A percentile compares a stretch with the other conserved stretches of the same genome.
These are phyloP conservation scores for Mycena leptocephala DNA, from an alignment of 768 basidiomycete genomes.

Conservation along the genomic window DNA sequence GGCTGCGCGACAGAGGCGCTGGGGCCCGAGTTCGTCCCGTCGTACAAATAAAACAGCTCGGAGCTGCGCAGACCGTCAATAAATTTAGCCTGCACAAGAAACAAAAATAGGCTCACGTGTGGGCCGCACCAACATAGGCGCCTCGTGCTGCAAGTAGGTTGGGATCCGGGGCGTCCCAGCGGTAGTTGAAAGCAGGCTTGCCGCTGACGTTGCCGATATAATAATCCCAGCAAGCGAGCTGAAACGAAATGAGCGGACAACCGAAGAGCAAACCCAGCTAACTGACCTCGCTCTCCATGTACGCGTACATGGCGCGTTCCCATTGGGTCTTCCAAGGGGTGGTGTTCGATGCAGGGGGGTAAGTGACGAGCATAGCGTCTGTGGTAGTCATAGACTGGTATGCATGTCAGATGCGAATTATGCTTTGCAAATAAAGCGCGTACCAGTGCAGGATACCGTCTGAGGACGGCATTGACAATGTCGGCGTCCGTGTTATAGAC, in stretches of 20 bases:
- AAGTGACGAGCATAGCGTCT: constrained; percentile 33
- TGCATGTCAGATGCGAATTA: background rate
- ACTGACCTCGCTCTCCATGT: constrained; percentile 39
- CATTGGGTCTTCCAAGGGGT: constrained; percentile 40
- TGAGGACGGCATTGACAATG: constrained; percentile 25
- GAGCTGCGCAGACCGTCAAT: background rate
- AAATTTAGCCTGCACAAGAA: background rate
- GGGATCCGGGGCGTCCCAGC: constrained; percentile 39
- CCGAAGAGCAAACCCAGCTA: background rate
- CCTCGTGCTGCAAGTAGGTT: constrained; percentile 33
- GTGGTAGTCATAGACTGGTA: constrained; percentile 9
- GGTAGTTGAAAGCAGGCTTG: constrained; percentile 39
- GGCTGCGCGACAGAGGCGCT: constrained; percentile 37
- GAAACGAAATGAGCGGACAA: background rate
- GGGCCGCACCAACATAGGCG: constrained; percentile 36
- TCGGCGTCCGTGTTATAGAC: constrained; percentile 34
- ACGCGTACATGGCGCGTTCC: constrained; percentile 42
- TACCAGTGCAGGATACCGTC: constrained; percentile 34
- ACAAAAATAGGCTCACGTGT: constrained; percentile 22
- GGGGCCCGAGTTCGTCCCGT: constrained; percentile 41
- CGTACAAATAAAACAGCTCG: constrained; percentile 40
- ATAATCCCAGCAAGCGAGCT: constrained; percentile 38
- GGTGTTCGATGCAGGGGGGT: constrained; percentile 31
- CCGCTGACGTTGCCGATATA: constrained; percentile 40
- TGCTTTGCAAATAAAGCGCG: background rate